A percentile compares a stretch with the other conserved stretches of the same genome.
These are phyloP conservation scores for Dipodascus geniculatus DNA, from an alignment of 805 yeast species.

Conservation along the genomic window DNA sequence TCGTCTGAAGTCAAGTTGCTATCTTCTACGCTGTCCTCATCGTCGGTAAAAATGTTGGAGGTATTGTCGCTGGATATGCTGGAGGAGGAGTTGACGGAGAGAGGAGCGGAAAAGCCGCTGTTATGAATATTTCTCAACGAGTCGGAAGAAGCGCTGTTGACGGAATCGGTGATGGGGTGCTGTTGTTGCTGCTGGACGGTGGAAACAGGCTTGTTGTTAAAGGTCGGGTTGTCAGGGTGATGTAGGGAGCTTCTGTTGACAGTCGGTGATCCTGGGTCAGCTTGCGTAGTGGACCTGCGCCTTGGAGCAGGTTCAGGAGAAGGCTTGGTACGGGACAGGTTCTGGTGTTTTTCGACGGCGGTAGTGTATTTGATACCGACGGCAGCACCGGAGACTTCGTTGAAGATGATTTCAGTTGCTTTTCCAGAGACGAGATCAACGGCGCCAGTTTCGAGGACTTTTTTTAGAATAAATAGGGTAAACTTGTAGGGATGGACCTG, in stretches of 20 bases:
- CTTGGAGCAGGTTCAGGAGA: slow-evolving; percentile 6
- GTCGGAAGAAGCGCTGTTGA: background rate
- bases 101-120: background rate
- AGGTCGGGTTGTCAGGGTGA: background rate
- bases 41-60: background rate
- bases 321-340: slow-evolving; percentile 23
- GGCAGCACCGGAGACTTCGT: slow-evolving; percentile 54
- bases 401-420: slow-evolving; percentile 54
- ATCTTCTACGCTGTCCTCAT: background rate
- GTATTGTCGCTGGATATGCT: background rate
- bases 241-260: slow-evolving; percentile 3
- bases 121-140: background rate
- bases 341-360: slow-evolving; percentile 23
- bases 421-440: slow-evolving; percentile 81
- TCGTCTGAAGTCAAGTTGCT: background rate
- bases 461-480: slow-evolving; percentile 69
- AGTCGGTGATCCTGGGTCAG: slow-evolving; percentile 1
- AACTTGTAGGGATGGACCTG: slow-evolving; percentile 94
- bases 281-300: background rate
- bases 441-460: slow-evolving; percentile 71
- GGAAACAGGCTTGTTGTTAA: background rate
- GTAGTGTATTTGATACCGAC: slow-evolving; percentile 52
- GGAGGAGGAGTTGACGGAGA: background rate
- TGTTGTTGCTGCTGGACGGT: no score
- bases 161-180: no score